Base-by-base conservation (phyloP, 371 early-diverging fungal genomes). In the Saksenaea oblongispora region DNA sequence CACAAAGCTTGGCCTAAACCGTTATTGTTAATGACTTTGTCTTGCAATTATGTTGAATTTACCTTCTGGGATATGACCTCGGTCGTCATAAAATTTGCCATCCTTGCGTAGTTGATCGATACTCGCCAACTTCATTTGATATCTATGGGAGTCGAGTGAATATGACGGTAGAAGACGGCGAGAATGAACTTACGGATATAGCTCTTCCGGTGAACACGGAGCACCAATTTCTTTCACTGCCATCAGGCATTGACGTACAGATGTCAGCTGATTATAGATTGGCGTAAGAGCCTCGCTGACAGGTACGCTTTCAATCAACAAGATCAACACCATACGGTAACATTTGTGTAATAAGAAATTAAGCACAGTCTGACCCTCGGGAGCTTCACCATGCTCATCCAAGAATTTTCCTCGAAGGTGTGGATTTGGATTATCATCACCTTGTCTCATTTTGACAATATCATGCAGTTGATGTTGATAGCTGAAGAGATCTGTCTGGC, bases 311-410 rank as follows among this genome's bases (percentile, higher is more conserved):
- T 90, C 86, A 58, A 85, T 84, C 51, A 88, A 69, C 14, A 95
- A 77, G 54, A 88, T 91, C 66, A 94, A 89, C 22, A 95, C 85
- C 57, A 92, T 72, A 47, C 90, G 82, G 71, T 95, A 94, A 76
- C 96, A 94, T 68, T 92, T 93, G 73, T 93, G 91, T 34, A 95
- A 83, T 68, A 95, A 74, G 59, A 90, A 93, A 59, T 93, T 87
- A 5, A 94, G 72, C 5, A 78, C 70, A 0, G 84, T 87, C 67
- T 93, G 91, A 5, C 91, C 92, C 62, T 84, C 84, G 1, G 87
- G 85, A 5, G 88, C 80, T 37, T 84, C 70, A 17, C 92, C 91
- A 15, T 84, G 70, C 35, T 74, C 69, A 70, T 88, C 87, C 41
- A 87, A 71, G 61, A 91, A 92, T 61, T 86, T 84, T 62, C 91